These are phyloP conservation scores for Kodamaea sp. DNA, from an alignment of 1,139 yeast genomes.

Conservation along the genomic window DNA sequence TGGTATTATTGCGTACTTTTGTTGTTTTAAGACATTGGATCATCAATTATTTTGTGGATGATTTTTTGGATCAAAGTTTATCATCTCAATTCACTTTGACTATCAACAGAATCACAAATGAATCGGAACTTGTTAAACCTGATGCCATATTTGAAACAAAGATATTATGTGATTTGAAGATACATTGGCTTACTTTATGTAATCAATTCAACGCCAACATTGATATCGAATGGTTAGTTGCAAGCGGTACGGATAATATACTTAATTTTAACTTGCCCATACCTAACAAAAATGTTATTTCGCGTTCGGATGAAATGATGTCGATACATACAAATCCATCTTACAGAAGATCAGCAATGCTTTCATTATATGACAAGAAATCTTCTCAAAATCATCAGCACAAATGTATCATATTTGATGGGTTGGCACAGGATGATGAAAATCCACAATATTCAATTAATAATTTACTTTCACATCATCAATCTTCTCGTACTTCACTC, in stretches of 20 bases:
- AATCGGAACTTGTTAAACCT: constrained; percentile 23
- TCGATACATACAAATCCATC: constrained; percentile 50
- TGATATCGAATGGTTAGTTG: constrained; percentile 20
- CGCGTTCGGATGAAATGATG: constrained; percentile 31
- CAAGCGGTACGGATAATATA: constrained; percentile 13
- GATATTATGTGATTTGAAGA: constrained; percentile 42
- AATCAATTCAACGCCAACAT: constrained; percentile 34
- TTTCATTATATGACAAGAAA: constrained; percentile 46
- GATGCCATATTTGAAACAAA: constrained; percentile 38
- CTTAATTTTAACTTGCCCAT: constrained; percentile 28
- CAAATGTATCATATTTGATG: constrained; percentile 35
- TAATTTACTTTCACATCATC: constrained; percentile 39
- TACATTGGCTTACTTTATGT: constrained; percentile 36
- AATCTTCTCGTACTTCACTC: constrained; percentile 37
- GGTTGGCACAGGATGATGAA: constrained; percentile 23
- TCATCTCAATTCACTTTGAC: constrained; percentile 48
- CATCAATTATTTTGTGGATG: constrained; percentile 69
- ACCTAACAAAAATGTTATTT: constrained; percentile 17
- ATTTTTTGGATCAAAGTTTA: constrained; percentile 49
- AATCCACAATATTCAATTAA: constrained; percentile 41
- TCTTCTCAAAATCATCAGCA: constrained; percentile 19
- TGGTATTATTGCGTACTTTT: constrained; percentile 78
- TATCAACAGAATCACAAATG: constrained; percentile 43
- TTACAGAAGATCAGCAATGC: constrained; percentile 52
- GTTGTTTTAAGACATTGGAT: constrained; percentile 90